Evolutionary conservation across 78 protist species (phyloP).

Genomic region (Neovahlkampfia damariscottae): DNA sequence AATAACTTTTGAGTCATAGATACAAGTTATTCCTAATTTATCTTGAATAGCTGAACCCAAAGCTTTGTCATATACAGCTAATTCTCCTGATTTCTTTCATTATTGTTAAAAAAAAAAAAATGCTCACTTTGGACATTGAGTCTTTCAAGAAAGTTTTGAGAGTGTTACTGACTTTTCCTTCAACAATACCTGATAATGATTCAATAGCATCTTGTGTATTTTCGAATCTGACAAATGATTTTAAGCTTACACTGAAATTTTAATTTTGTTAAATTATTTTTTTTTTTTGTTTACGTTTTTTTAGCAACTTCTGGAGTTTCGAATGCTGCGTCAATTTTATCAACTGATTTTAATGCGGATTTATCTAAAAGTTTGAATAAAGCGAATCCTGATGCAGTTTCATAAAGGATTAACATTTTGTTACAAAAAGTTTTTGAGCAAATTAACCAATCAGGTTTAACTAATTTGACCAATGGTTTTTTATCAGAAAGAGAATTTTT

Average conservation of each 20-base stretch:
- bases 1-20: conserved; percentile 17
- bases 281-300: background rate
- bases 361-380: conserved; percentile 74
- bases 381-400: conserved; percentile 73
- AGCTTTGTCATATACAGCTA: conserved; percentile 77
- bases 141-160: conserved; percentile 73
- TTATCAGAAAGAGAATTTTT: too few species aligned
- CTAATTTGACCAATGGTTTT: too few species aligned
- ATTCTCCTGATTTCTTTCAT: conserved; percentile 47
- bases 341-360: conserved; percentile 42
- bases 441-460: too few species aligned
- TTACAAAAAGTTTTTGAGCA: too few species aligned
- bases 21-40: conserved; percentile 44
- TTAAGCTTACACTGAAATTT: conserved; percentile 42
- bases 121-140: conserved; percentile 24
- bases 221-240: conserved; percentile 74
- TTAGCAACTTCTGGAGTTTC: conserved; percentile 25
- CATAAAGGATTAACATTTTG: conserved; percentile 33
- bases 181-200: conserved; percentile 70
- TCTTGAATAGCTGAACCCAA: conserved; percentile 84
- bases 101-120: conserved; percentile 3
- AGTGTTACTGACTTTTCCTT: conserved; percentile 60
- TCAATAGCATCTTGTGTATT: conserved; percentile 81
- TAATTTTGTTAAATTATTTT: background rate
- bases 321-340: conserved; percentile 26